phyloP scores from a whole-genome alignment of 257 asterid species.

The Euphrasia confusa region DNA sequence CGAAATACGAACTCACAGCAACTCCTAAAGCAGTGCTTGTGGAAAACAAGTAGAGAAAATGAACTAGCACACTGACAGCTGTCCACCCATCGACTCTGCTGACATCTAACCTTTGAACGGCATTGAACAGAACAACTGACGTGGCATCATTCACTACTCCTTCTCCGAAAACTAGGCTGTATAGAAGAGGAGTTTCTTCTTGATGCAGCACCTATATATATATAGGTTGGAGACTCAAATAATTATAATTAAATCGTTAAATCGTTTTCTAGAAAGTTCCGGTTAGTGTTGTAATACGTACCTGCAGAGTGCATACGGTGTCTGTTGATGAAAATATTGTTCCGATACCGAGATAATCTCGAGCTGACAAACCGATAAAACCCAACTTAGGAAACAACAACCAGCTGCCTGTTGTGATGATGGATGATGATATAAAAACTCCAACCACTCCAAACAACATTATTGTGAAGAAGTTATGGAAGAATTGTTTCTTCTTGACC shows the following conservation, averaged over 20 bases:
- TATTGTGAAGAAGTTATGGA: conserved; percentile 88
- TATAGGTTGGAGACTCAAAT: not conserved
- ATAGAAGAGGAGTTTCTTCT: conserved; percentile 88
- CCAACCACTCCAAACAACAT: conserved; percentile 91
- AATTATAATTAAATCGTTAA: too few species aligned
- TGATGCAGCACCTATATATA: conserved; percentile 70
- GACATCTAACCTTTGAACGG: conserved; percentile 82
- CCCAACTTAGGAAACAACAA: conserved; percentile 60
- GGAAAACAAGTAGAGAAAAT: conserved; percentile 78
- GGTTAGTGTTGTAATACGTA: conserved; percentile 18
- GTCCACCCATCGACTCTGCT: conserved; percentile 57
- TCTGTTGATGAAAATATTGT: conserved; percentile 90
- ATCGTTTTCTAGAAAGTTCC: conserved; percentile 12
- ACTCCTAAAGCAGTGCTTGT: conserved; percentile 90
- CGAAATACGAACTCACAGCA: conserved; percentile 45
- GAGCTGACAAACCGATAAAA: conserved; percentile 49
- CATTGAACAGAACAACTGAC: conserved; percentile 88
- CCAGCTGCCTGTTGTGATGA: conserved; percentile 67
- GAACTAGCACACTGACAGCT: conserved; percentile 44
- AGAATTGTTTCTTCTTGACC: conserved; percentile 96
- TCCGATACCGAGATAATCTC: conserved; percentile 80
- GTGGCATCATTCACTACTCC: conserved; percentile 98
- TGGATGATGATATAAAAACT: conserved; percentile 69
- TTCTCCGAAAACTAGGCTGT: conserved; percentile 96
- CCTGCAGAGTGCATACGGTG: conserved; percentile 98